phyloP scores from a whole-genome alignment of 495 filamentous ascomycete genomes.

The Neurospora intermedia region DNA sequence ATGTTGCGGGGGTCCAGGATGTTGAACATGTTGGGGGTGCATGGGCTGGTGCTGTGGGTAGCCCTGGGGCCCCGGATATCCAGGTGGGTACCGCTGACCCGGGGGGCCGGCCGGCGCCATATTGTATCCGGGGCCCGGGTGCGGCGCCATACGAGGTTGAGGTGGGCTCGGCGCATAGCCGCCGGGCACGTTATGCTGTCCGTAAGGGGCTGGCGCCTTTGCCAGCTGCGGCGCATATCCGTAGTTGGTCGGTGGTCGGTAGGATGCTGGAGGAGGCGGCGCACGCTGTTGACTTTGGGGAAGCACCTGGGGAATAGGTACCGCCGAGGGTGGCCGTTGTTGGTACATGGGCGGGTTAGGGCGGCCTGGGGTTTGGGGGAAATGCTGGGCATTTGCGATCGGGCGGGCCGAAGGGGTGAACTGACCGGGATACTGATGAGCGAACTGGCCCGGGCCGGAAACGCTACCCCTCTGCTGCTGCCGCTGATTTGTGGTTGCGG shows the following conservation, averaged over 20 bases:
- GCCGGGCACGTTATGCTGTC: slow-evolving; percentile 28
- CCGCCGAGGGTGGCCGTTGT: slow-evolving; percentile 18
- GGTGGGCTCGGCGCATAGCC: slow-evolving; percentile 26
- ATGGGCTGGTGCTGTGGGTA: slow-evolving; percentile 14
- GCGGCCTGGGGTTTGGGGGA: slow-evolving; percentile 32
- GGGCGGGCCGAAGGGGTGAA: slow-evolving; percentile 27
- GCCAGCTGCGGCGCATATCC: slow-evolving; percentile 24
- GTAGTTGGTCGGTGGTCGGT: slow-evolving; percentile 20
- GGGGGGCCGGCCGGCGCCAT: slow-evolving; percentile 22
- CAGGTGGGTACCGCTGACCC: slow-evolving; percentile 16
- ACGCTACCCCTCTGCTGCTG: slow-evolving; percentile 31
- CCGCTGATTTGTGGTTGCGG: slow-evolving; percentile 22
- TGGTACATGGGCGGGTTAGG: slow-evolving; percentile 25
- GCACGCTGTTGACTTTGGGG: slow-evolving; percentile 19
- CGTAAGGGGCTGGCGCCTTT: slow-evolving; percentile 27
- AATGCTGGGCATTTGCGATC: slow-evolving; percentile 30
- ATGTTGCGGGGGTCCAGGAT: slow-evolving; percentile 17
- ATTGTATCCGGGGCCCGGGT: slow-evolving; percentile 15
- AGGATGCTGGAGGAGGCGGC: slow-evolving; percentile 15
- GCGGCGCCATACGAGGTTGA: slow-evolving; percentile 26
- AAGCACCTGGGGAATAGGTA: slow-evolving; percentile 24
- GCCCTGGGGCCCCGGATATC: slow-evolving; percentile 13
- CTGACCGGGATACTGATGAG: slow-evolving; percentile 27
- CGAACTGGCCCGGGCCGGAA: slow-evolving; percentile 19
- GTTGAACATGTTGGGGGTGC: slow-evolving; percentile 20